A percentile compares a stretch with the other conserved stretches of the same genome.
These are phyloP conservation scores for Candida corydali DNA, from an alignment of 805 yeast species.

Conservation along the genomic window DNA sequence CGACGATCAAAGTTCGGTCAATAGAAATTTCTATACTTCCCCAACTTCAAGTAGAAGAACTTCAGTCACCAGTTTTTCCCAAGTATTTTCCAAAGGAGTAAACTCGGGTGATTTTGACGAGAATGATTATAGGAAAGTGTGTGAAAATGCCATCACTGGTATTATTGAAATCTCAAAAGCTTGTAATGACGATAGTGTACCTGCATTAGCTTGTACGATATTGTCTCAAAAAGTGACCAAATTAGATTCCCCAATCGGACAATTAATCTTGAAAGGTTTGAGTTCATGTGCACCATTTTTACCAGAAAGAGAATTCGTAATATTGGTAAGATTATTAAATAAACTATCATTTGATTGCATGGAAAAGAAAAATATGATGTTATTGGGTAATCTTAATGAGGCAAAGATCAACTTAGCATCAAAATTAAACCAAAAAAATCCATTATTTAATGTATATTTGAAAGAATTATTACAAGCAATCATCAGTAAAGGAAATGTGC, in stretches of 20 bases:
- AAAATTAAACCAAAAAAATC: conserved; percentile 34
- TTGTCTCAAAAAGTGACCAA: conserved; percentile 68
- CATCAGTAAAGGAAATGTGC: conserved; percentile 76
- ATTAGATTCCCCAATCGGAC: conserved; percentile 49
- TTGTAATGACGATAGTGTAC: conserved; percentile 68
- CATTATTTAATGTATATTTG: conserved; percentile 54
- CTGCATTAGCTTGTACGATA: conserved; percentile 74
- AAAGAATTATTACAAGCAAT: conserved; percentile 63
- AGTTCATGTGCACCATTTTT: conserved; percentile 58
- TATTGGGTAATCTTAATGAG: conserved; percentile 38
- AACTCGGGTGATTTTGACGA: conserved; percentile 20
- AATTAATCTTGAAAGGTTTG: conserved; percentile 55
- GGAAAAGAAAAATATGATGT: conserved; percentile 33
- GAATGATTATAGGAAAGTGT: conserved; percentile 36
- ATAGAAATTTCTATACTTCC: conserved; percentile 1
- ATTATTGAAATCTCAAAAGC: conserved; percentile 60
- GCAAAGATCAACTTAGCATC: conserved; percentile 49
- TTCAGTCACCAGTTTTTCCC: conserved; percentile 7
- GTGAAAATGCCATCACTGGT: conserved; percentile 66
- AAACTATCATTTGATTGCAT: conserved; percentile 44
- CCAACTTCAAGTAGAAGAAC: conserved; percentile 11
- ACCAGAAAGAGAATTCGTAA: conserved; percentile 61
- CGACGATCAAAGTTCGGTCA: conserved; percentile 4
- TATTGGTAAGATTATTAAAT: conserved; percentile 57
- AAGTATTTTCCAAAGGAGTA: conserved; percentile 5